Conservation (phyloP, 2,329 filamentous ascomycete species). For the Westerdykella sp. region DNA sequence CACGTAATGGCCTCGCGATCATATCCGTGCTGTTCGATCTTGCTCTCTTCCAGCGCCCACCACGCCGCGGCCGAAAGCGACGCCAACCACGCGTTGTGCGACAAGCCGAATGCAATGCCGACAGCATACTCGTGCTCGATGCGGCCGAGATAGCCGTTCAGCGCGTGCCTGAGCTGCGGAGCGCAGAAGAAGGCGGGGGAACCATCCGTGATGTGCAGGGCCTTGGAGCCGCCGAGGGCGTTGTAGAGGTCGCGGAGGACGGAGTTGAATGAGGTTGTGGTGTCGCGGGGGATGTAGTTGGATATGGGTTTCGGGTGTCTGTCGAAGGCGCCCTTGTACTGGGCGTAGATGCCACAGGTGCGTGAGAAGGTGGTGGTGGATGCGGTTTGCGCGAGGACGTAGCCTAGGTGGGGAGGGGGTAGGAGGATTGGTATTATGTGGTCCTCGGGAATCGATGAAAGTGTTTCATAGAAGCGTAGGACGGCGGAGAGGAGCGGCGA, state of each 20-base stretch:
- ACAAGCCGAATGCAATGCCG: constrained; percentile 42
- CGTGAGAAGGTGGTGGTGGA: constrained; percentile 61
- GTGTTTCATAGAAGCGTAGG: constrained; percentile 64
- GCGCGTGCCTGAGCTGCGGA: constrained; percentile 38
- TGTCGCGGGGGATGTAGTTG: constrained; percentile 25
- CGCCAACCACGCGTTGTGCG: constrained; percentile 42
- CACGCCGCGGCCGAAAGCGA: constrained; percentile 45
- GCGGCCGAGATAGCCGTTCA: constrained; percentile 39
- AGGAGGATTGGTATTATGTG: constrained; percentile 56
- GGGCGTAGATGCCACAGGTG: constrained; percentile 61
- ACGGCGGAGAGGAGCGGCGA: constrained; percentile 45
- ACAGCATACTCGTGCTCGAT: constrained; percentile 37
- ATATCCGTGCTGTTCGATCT: constrained; percentile 18
- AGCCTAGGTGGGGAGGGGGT: constrained; percentile 62
- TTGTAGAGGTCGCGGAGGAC: constrained; percentile 86
- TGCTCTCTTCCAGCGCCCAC: constrained; percentile 44
- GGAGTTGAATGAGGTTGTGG: constrained; percentile 63
- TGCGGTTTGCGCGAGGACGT: constrained; percentile 61
- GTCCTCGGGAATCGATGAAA: constrained; percentile 38
- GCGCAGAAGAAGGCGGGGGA: constrained; percentile 50
- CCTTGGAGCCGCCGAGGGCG: constrained; percentile 69
- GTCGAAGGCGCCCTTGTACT: constrained; percentile 71
- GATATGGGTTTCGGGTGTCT: constrained; percentile 46
- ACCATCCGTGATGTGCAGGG: constrained; percentile 60
- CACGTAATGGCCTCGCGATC: constrained; percentile 18